phyloP scores from a whole-genome alignment of 257 asterid genomes.

The Thymus mandschuricus region DNA sequence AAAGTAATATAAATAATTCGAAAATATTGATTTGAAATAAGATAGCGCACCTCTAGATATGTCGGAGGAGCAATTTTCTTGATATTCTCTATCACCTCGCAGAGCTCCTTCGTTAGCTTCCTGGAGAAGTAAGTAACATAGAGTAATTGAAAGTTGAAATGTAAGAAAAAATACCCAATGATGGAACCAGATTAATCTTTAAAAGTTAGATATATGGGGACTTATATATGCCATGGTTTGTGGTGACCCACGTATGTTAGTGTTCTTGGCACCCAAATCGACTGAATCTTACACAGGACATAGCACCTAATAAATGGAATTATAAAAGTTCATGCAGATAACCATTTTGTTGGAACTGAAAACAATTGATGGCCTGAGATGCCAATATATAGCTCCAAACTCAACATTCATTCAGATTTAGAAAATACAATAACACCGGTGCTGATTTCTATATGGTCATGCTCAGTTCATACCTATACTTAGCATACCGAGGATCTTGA shows the following conservation, averaged over 20 bases:
- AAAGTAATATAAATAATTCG: too few relatives aligned
- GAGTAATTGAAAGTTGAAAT: not conserved
- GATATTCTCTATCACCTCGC: slow-evolving; percentile 83
- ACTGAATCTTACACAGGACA: not conserved
- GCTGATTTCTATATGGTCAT: not conserved
- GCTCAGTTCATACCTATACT: slow-evolving; percentile 58
- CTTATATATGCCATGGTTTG: not conserved
- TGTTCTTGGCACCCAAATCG: not conserved
- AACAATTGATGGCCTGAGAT: not conserved
- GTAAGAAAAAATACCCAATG: not conserved
- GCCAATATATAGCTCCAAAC: not conserved
- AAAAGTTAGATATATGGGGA: not conserved
- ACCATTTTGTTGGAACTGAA: slow-evolving; percentile 2
- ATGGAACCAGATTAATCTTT: slow-evolving; percentile 8
- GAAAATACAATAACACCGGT: not conserved
- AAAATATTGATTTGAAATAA: too few relatives aligned
- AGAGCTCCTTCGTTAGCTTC: slow-evolving; percentile 91
- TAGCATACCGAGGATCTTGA: slow-evolving; percentile 91
- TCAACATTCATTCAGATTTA: not conserved
- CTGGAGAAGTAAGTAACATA: slow-evolving; percentile 42
- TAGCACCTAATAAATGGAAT: slow-evolving; percentile 1
- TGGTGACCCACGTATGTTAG: not conserved
- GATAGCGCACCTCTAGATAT: too few relatives aligned
- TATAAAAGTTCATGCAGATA: not conserved
- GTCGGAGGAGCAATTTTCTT: too few relatives aligned